phyloP scores from a whole-genome alignment of 2,329 filamentous ascomycete species.

The Corinectria fuckeliana region DNA sequence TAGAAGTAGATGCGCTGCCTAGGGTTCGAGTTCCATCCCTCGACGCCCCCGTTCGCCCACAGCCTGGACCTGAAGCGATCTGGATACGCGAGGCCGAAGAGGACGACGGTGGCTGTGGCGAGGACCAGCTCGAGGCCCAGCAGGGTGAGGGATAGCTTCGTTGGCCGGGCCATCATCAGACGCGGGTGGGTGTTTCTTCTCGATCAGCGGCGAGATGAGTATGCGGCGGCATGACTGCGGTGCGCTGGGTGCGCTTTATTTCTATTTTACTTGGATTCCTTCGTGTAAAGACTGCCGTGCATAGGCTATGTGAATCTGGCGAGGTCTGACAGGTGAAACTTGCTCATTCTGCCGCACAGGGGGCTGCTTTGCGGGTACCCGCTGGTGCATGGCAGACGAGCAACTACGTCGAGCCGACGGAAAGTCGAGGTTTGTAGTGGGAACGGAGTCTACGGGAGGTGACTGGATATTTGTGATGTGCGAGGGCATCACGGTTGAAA shows the following conservation, averaged over 20 bases:
- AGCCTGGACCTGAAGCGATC: slow-evolving; percentile 32
- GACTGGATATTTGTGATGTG: neutral
- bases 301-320: neutral
- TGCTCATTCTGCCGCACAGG: slow-evolving; percentile 43
- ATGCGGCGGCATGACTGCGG: neutral
- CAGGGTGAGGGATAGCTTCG: slow-evolving; percentile 12
- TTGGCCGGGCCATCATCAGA: slow-evolving; percentile 21
- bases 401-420: neutral
- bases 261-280: neutral
- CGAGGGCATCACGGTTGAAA: neutral
- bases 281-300: neutral
- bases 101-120: slow-evolving; percentile 5
- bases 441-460: neutral
- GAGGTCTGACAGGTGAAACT: slow-evolving; percentile 32
- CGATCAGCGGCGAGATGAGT: neutral
- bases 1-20: slow-evolving; percentile 40
- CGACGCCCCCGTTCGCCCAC: slow-evolving; percentile 38
- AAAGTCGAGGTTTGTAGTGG: neutral
- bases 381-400: neutral
- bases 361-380: neutral
- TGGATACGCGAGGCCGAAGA: slow-evolving; percentile 36
- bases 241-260: neutral
- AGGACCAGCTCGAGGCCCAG: slow-evolving; percentile 30
- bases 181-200: neutral
- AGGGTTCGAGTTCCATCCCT: slow-evolving; percentile 42